Base-by-base conservation (phyloP, 805 yeast genomes). In the Candida vaughaniae region DNA sequence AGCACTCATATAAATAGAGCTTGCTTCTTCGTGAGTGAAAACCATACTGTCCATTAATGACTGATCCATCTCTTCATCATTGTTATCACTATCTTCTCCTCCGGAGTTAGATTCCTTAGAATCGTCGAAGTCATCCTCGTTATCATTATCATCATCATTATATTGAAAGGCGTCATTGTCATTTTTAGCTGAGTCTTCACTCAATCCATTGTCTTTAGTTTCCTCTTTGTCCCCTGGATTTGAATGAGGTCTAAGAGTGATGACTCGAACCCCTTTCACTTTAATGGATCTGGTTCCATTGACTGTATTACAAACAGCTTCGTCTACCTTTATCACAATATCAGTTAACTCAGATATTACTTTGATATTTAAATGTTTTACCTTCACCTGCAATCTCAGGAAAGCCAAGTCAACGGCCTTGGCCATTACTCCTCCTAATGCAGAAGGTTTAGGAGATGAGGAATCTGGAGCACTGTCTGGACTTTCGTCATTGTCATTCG, bases 1-100 rank as follows among this genome's bases (percentile, higher is more conserved):
- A 2, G 95, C 95, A 58, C 95, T 85, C 90, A 85, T 79, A 53
- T 85, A 87, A 14, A 86, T 71, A 3, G 89, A 80, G 31, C 78
- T 71, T 1, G 86, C 83, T 38, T 82, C 84, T 34, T 75, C 79
- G 36, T 77, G 82, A 1, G 91, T 78, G 52, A 80, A 82, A 25
- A 80, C 64, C 61, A 77, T 72, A 48, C 88, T 81, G 25, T 71
- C 73, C 55, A 71, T 55, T 39, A 80, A 52, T n/a, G 76, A 68
- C 12, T 49, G 49, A 5, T 41, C 43, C 27, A 19, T 18, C 4
- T 35, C 16, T 17, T 39, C 40, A 16, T 53, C 60, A 2, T 51
- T 49, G 25, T 51, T 49, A n/a, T n/a, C 8, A 10, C 15, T 20
- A 8, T 56, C 56, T 2, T 42, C 39, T 17, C 26, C 16, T 10